These are phyloP conservation scores for Fusarium acutatum DNA, from an alignment of 2,329 filamentous ascomycete species.

Conservation along the genomic window DNA sequence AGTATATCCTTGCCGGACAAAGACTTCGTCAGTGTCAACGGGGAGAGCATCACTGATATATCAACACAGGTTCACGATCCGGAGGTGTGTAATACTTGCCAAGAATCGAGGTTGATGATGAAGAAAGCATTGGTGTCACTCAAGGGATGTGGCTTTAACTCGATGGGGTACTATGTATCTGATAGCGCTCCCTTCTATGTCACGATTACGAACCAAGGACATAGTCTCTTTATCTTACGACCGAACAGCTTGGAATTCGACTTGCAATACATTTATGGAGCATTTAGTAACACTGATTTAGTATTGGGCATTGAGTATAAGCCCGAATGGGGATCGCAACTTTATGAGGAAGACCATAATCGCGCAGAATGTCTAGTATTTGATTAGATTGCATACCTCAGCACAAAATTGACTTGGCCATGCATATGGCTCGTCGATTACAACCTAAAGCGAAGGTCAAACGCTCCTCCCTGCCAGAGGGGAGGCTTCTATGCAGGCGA, in stretches of 20 bases:
- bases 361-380: background rate
- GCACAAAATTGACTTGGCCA: too few relatives aligned
- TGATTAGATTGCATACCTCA: too few relatives aligned
- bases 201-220: fast-evolving
- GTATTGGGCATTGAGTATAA: background rate
- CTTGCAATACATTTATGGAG: fast-evolving
- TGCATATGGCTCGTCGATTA: background rate
- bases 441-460: background rate
- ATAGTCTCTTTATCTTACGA: background rate
- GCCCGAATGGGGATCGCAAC: background rate
- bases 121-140: fast-evolving
- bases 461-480: too few relatives aligned
- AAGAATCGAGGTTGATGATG: background rate
- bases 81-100: background rate
- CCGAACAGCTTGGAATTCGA: background rate
- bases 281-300: background rate
- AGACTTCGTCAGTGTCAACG: fast-evolving
- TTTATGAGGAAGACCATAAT: background rate
- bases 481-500: background rate
- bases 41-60: background rate
- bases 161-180: background rate
- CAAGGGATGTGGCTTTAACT: fast-evolving
- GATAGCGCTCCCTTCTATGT: background rate
- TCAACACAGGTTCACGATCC: background rate
- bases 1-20: background rate